These are phyloP conservation scores for Sesbania bispinosa DNA, from an alignment of 306 rosid genomes.

Conservation along the genomic window DNA sequence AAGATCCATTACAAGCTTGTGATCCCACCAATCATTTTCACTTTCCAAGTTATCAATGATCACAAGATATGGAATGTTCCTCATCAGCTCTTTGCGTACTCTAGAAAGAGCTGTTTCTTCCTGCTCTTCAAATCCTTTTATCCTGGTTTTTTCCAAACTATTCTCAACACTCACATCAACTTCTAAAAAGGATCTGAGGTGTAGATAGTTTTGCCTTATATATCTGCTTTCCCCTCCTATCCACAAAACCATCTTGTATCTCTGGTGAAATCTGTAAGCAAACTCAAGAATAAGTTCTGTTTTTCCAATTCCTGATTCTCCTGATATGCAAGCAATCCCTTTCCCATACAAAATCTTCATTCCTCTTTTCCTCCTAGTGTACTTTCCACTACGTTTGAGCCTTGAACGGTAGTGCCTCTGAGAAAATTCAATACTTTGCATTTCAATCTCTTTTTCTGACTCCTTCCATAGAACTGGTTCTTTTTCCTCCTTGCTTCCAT, in stretches of 20 bases:
- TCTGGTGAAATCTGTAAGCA: slow-evolving; percentile 91
- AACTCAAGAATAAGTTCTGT: slow-evolving; percentile 92
- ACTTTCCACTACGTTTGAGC: slow-evolving; percentile 56
- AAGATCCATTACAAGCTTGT: slow-evolving; percentile 87
- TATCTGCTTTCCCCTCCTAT: slow-evolving; percentile 83
- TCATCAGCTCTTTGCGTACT: slow-evolving; percentile 86
- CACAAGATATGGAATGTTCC: slow-evolving; percentile 75
- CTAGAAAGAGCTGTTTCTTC: slow-evolving; percentile 74
- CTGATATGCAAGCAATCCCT: slow-evolving; percentile 84
- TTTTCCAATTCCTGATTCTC: slow-evolving; percentile 90
- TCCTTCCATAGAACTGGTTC: slow-evolving; percentile 92
- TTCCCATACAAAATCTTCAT: slow-evolving; percentile 67
- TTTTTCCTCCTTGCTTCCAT: slow-evolving; percentile 56
- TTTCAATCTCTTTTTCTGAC: slow-evolving; percentile 86
- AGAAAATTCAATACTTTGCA: slow-evolving; percentile 65
- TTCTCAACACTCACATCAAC: slow-evolving; percentile 69
- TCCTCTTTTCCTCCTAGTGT: slow-evolving; percentile 63
- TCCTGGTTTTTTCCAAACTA: slow-evolving; percentile 52
- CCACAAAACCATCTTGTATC: slow-evolving; percentile 89
- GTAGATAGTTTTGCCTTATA: slow-evolving; percentile 76
- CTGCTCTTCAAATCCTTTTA: slow-evolving; percentile 72
- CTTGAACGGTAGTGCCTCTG: slow-evolving; percentile 46
- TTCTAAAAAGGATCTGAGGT: slow-evolving; percentile 74
- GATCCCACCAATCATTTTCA: slow-evolving; percentile 98
- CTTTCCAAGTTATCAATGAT: slow-evolving; percentile 86